Conservation (phyloP, 2,329 filamentous ascomycete genomes). For the Apiospora malaysiana region DNA sequence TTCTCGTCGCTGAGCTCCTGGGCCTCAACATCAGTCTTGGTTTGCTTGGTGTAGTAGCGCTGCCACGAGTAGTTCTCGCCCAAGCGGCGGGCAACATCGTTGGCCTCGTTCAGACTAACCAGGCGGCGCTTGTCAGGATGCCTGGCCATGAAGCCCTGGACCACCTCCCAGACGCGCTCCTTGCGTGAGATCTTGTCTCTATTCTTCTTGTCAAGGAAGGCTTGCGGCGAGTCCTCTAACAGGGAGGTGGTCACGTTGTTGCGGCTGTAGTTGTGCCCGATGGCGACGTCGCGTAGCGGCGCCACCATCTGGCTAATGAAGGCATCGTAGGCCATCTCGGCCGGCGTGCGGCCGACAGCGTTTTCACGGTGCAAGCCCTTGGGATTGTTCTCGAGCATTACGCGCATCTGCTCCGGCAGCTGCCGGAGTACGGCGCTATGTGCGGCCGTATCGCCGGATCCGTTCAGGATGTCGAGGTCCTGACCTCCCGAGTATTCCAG, state of each 20-base stretch:
- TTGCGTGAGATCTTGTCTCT: background rate
- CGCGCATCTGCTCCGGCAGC: conserved; percentile 43
- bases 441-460: conserved; percentile 68
- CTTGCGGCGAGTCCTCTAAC: background rate
- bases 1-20: conserved; percentile 22
- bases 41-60: conserved; percentile 31
- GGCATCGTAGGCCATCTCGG: conserved; percentile 67
- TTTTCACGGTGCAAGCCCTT: conserved; percentile 74
- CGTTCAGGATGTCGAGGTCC: conserved; percentile 64
- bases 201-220: background rate
- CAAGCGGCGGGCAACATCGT: conserved; percentile 62
- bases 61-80: conserved; percentile 53
- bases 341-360: conserved; percentile 74
- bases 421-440: conserved; percentile 58
- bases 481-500: conserved; percentile 61
- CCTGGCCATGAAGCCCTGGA: conserved; percentile 33
- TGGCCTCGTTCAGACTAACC: conserved; percentile 61
- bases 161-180: conserved; percentile 27
- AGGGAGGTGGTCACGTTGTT: background rate
- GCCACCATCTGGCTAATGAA: conserved; percentile 49
- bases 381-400: conserved; percentile 61
- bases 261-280: conserved; percentile 9
- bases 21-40: background rate
- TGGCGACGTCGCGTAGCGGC: conserved; percentile 27
- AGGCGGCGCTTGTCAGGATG: conserved; percentile 50